Evolutionary conservation across 148 eudicot genomes (phyloP).

Genomic region (Silene uniflora): DNA sequence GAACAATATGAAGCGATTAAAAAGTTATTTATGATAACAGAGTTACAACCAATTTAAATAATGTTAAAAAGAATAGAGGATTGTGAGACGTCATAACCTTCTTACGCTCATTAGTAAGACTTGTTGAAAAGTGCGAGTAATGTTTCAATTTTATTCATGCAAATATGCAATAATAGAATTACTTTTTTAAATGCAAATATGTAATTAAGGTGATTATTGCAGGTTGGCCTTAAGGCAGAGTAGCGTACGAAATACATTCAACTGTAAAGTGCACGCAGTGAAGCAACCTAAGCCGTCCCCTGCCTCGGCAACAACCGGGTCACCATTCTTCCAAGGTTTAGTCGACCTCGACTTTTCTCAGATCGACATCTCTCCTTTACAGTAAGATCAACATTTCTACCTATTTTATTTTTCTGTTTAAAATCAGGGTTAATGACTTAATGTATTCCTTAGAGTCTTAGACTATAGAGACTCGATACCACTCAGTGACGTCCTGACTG

Average conservation of each 20-base stretch:
- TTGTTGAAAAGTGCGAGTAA: too few species aligned
- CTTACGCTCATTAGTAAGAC: too few species aligned
- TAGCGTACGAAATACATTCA: slow-evolving; percentile 53
- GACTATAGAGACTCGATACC: too few species aligned
- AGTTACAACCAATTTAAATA: not conserved
- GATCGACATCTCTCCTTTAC: slow-evolving; percentile 54
- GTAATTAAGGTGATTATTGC: slow-evolving; percentile 16
- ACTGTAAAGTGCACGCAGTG: slow-evolving; percentile 78
- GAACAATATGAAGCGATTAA: not conserved
- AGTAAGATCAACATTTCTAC: slow-evolving; percentile 32
- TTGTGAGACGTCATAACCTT: too few species aligned
- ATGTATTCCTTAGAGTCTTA: too few species aligned
- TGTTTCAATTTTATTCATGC: too few species aligned
- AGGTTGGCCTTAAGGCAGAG: slow-evolving; percentile 62
- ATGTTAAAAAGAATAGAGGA: not conserved
- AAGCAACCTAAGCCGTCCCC: slow-evolving; percentile 46
- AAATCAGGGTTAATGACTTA: too few species aligned
- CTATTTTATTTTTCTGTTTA: too few species aligned
- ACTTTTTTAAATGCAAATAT: too few species aligned
- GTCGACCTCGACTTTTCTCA: slow-evolving; percentile 71
- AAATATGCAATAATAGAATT: too few species aligned
- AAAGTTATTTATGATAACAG: too few species aligned
- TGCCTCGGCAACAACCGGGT: not conserved
- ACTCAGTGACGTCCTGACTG: too few species aligned
- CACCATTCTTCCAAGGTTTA: slow-evolving; percentile 26